These are phyloP conservation scores for Citrus maxima DNA, from an alignment of 345 rosid genomes.

Conservation along the genomic window DNA sequence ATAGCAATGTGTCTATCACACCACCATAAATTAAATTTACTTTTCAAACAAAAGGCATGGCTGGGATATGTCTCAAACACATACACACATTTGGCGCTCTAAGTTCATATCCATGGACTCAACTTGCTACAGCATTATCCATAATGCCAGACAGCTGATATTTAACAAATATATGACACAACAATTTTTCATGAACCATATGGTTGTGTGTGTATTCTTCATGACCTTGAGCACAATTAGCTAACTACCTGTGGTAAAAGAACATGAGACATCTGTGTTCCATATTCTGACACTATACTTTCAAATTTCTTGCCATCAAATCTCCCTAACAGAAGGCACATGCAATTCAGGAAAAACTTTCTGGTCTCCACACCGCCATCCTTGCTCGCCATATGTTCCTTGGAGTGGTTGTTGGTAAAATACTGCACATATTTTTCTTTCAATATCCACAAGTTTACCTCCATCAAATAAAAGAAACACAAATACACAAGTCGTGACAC, in stretches of 20 bases:
- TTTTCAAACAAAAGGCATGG: not conserved
- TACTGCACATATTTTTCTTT: constrained; percentile 43
- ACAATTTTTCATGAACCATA: not conserved
- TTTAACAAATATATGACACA: not conserved
- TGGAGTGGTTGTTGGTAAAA: constrained; percentile 48
- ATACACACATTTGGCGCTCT: not conserved
- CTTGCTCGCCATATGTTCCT: constrained; percentile 41
- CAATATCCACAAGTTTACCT: constrained; percentile 32
- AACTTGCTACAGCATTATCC: not conserved
- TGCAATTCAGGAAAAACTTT: constrained; percentile 75
- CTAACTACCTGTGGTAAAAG: constrained; percentile 67
- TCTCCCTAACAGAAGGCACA: constrained; percentile 91
- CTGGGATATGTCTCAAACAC: not conserved
- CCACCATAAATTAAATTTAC: not conserved
- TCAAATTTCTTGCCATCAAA: constrained; percentile 65
- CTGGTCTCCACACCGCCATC: constrained; percentile 59
- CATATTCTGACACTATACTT: constrained; percentile 49
- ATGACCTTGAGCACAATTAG: constrained; percentile 8
- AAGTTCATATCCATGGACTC: not conserved
- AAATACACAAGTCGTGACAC: not conserved
- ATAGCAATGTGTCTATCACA: not conserved
- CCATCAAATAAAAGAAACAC: constrained; percentile 20
- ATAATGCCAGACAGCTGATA: not conserved
- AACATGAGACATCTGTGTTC: constrained; percentile 55
- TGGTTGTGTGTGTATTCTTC: not conserved